Conservation (phyloP, 352 stramenopile genomes). For the Aphanomyces euteiches region DNA sequence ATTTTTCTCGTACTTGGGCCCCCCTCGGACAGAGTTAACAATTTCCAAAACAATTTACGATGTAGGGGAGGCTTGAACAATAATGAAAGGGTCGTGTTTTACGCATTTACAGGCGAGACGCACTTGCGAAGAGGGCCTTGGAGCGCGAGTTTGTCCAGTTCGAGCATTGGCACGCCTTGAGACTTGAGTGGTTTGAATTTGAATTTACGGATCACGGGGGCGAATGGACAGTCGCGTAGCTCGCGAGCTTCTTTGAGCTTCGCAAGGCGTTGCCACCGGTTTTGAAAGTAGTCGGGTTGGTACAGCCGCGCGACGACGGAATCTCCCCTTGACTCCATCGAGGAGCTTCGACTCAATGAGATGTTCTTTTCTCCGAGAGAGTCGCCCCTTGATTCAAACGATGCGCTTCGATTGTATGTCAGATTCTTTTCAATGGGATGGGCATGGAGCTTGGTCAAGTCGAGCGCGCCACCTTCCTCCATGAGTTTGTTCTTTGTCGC, state of each 20-base stretch:
- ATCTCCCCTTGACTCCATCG: background rate
- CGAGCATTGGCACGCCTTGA: background rate
- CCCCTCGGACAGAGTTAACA: no score
- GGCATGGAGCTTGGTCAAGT: no score
- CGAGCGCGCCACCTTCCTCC: background rate
- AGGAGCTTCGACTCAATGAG: no score
- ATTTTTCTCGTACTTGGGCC: no score
- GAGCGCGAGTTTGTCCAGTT: background rate
- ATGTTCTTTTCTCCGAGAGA: no score
- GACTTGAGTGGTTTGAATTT: background rate
- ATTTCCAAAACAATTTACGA: no score
- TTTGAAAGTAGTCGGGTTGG: constrained; percentile 26
- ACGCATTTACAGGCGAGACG: background rate
- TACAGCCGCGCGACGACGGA: constrained; percentile 19
- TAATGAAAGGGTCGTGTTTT: background rate
- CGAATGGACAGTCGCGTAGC: constrained; percentile 5
- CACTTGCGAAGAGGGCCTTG: background rate
- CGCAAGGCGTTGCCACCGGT: constrained; percentile 2
- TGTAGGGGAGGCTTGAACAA: no score
- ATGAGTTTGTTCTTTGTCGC: constrained; percentile 6
- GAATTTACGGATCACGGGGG: constrained; percentile 1
- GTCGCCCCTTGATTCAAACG: background rate
- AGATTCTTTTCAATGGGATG: no score
- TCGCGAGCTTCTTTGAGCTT: constrained; percentile 25
- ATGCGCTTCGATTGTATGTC: no score